phyloP scores from a whole-genome alignment of 1,284 basidiomycete species.

The Pascua sp. region DNA sequence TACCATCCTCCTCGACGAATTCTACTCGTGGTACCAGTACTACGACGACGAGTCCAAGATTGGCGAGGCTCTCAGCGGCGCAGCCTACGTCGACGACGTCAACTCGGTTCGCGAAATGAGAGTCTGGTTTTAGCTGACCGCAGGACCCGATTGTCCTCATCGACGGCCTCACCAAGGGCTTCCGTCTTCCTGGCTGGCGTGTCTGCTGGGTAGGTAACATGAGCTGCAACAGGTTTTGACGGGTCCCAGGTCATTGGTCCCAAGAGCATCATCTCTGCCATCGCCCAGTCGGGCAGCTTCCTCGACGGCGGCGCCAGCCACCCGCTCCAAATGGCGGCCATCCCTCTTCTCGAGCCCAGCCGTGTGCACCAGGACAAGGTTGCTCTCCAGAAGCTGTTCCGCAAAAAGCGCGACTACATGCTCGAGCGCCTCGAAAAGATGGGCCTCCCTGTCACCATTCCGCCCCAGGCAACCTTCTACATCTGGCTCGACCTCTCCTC shows the following conservation, averaged over 20 bases:
- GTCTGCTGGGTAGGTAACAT: conserved; percentile 68
- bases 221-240: not conserved
- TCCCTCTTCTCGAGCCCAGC: conserved; percentile 70
- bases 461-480: conserved; percentile 76
- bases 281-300: conserved; percentile 84
- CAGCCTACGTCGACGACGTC: conserved; percentile 78
- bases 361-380: conserved; percentile 70
- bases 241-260: conserved; percentile 64
- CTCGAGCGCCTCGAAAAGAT: conserved; percentile 73
- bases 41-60: conserved; percentile 68
- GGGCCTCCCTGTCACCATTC: conserved; percentile 69
- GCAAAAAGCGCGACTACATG: conserved; percentile 84
- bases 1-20: conserved; percentile 81
- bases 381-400: conserved; percentile 82
- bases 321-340: conserved; percentile 81
- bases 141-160: conserved; percentile 77
- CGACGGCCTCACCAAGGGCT: conserved; percentile 87
- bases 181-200: conserved; percentile 79
- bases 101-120: conserved; percentile 56
- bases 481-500: conserved; percentile 82
- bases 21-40: conserved; percentile 67
- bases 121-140: not conserved
- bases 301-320: conserved; percentile 85
- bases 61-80: conserved; percentile 76
- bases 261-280: conserved; percentile 77